Percentiles rank a stretch among this genome's conserved stretches.
Conservation (phyloP, 2,329 filamentous ascomycete species). For the Endoconidiophora polonica region DNA sequence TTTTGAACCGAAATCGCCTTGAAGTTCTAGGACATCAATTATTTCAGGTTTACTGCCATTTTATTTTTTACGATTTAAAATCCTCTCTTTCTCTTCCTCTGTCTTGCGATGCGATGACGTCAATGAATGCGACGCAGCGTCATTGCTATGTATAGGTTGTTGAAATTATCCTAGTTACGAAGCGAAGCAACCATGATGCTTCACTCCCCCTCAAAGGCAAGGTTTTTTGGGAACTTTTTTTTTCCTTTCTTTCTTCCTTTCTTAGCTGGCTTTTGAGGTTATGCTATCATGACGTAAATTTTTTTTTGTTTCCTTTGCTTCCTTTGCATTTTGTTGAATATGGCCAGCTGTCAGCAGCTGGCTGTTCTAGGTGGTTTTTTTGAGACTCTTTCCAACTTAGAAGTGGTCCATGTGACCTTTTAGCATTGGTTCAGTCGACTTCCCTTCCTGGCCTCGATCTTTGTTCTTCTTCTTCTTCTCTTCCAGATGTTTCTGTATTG, state of each 20-base stretch:
- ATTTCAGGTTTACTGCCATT: too few species aligned
- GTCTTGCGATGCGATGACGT: background rate
- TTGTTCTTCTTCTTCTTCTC: background rate
- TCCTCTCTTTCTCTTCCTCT: background rate
- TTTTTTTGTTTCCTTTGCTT: background rate
- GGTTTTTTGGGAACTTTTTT: background rate
- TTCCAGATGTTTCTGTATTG: too few species aligned
- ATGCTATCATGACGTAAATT: background rate
- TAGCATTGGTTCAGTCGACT: background rate
- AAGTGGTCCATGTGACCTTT: background rate
- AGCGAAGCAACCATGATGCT: background rate
- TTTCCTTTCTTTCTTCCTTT: background rate
- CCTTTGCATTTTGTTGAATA: background rate
- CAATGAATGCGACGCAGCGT: too few species aligned
- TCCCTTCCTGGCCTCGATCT: background rate
- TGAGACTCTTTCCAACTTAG: background rate
- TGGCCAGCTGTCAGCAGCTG: too few species aligned
- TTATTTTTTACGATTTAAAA: too few species aligned
- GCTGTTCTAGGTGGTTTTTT: too few species aligned
- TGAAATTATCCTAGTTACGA: background rate
- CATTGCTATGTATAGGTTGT: background rate
- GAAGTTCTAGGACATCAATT: too few species aligned
- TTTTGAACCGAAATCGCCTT: too few species aligned
- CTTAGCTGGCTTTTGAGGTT: background rate
- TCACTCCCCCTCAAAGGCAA: background rate